Conservation (phyloP, 2,329 filamentous ascomycete genomes). For the Sclerotiophoma versabilis region DNA sequence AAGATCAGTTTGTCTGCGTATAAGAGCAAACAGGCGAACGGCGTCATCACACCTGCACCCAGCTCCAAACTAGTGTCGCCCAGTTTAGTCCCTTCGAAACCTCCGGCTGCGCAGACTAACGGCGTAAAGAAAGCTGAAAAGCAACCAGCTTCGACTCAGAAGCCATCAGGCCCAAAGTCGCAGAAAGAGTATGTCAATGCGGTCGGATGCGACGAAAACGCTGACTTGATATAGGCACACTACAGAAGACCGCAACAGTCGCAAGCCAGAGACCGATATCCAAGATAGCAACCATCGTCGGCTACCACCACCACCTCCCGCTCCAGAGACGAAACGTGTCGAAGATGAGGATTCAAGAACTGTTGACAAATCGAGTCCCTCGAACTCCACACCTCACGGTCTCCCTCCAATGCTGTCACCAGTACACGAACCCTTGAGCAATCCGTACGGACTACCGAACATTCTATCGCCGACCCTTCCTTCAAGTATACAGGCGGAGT, state of each 20-base stretch:
- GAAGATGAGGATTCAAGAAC: constrained; percentile 49
- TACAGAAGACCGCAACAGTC: constrained; percentile 22
- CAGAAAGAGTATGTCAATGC: constrained; percentile 29
- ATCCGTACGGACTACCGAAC: constrained; percentile 55
- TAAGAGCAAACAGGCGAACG: constrained; percentile 61
- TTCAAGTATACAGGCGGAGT: constrained; percentile 61
- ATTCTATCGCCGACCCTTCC: constrained; percentile 67
- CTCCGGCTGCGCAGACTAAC: constrained; percentile 30
- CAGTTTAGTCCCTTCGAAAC: constrained; percentile 32
- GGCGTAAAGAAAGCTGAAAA: constrained; percentile 35
- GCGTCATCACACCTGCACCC: constrained; percentile 35
- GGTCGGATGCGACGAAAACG: neutral
- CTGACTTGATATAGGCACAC: constrained; percentile 34
- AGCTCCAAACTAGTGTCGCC: constrained; percentile 43
- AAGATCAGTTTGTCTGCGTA: constrained; percentile 69
- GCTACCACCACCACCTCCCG: constrained; percentile 22
- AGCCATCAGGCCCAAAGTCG: constrained; percentile 21
- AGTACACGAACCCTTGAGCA: constrained; percentile 52
- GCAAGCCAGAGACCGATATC: constrained; percentile 25
- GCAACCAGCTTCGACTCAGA: constrained; percentile 20
- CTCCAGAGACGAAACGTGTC: constrained; percentile 40
- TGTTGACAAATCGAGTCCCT: constrained; percentile 36
- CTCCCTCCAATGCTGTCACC: constrained; percentile 49
- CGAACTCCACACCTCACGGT: constrained; percentile 46
- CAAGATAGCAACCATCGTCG: constrained; percentile 19